Percentiles rank a stretch among this genome's conserved stretches.
phyloP scores from a whole-genome alignment of 805 yeast genomes.

The Barnettozyma sp. region DNA sequence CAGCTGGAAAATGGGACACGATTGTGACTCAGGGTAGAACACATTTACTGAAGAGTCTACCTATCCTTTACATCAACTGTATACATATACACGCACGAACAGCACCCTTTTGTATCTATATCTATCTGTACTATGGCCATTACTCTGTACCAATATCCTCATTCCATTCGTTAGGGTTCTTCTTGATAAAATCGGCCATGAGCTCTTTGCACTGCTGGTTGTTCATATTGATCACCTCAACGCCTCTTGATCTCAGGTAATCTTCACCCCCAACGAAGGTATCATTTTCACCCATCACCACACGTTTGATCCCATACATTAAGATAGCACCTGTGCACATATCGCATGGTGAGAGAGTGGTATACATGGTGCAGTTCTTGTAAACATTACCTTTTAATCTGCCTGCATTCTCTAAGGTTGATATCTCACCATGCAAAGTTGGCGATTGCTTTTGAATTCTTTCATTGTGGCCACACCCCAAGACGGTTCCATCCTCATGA shows the following conservation, averaged over 20 bases:
- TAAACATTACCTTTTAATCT: conserved; percentile 74
- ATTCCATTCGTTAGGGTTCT: conserved; percentile 71
- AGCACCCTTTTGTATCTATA: too few relatives aligned
- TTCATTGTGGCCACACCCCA: conserved; percentile 88
- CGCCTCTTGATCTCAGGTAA: conserved; percentile 57
- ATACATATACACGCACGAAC: too few relatives aligned
- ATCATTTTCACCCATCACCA: conserved; percentile 83
- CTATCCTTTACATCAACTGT: too few relatives aligned
- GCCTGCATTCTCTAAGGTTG: conserved; percentile 86
- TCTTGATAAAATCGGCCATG: conserved; percentile 72
- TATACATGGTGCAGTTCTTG: conserved; percentile 78
- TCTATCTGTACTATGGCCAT: conserved; percentile 5
- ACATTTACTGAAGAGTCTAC: too few relatives aligned
- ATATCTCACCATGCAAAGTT: conserved; percentile 86
- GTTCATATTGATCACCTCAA: conserved; percentile 59
- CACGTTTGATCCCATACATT: conserved; percentile 80
- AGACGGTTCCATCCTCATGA: conserved; percentile 65
- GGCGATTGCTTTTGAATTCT: conserved; percentile 82
- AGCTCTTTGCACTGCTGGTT: conserved; percentile 57
- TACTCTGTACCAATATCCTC: conserved; percentile 63
- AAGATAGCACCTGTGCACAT: conserved; percentile 95
- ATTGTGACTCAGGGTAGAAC: too few relatives aligned
- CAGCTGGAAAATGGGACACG: too few relatives aligned
- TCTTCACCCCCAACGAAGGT: conserved; percentile 83
- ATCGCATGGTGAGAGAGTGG: conserved; percentile 86